A percentile compares a stretch with the other conserved stretches of the same genome.
Conservation (phyloP, 2,329 filamentous ascomycete genomes). For the Alternaria incomplexa region DNA sequence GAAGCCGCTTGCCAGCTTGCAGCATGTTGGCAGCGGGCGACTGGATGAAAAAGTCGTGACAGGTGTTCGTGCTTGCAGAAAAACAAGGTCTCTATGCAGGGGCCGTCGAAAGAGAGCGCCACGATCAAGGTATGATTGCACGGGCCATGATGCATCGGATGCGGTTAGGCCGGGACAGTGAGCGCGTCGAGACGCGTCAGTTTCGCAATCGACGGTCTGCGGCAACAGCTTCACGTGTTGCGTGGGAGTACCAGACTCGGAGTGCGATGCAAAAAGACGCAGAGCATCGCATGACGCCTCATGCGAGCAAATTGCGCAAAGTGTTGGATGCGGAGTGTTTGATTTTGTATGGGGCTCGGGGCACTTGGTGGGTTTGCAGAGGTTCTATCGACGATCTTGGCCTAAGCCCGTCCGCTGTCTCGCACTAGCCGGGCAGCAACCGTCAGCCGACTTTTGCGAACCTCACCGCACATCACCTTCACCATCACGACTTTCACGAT, state of each 20-base stretch:
- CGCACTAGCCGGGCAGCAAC: constrained; percentile 17
- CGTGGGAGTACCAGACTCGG: constrained; percentile 2
- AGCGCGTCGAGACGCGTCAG: constrained; percentile 30
- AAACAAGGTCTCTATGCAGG: constrained; percentile 26
- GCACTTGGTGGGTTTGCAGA: constrained; percentile 13
- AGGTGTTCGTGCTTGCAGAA: constrained; percentile 34
- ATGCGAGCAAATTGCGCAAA: constrained; percentile 2
- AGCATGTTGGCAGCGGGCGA: constrained; percentile 20
- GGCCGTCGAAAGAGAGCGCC: constrained; percentile 13
- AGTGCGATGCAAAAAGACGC: constrained; percentile 8
- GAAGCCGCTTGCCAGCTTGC: constrained; percentile 1
- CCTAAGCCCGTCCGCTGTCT: constrained; percentile 10
- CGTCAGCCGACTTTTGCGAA: constrained; percentile 19
- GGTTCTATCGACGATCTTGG: constrained; percentile 19
- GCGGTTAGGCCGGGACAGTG: constrained; percentile 9
- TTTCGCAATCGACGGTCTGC: constrained; percentile 15
- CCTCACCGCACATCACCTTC: constrained; percentile 25
- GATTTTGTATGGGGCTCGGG: constrained; percentile 6
- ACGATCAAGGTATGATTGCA: constrained; percentile 10
- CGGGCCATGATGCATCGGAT: constrained; percentile 8
- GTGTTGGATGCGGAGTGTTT: constrained; percentile 8
- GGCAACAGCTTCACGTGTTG: constrained; percentile 10
- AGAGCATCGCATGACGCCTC: not conserved
- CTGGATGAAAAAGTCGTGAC: constrained; percentile 31
- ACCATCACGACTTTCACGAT: constrained; percentile 32